Percentiles rank a stretch among this genome's conserved stretches.
phyloP scores from a whole-genome alignment of 1,284 basidiomycete species.

The Calocybe gambosa region DNA sequence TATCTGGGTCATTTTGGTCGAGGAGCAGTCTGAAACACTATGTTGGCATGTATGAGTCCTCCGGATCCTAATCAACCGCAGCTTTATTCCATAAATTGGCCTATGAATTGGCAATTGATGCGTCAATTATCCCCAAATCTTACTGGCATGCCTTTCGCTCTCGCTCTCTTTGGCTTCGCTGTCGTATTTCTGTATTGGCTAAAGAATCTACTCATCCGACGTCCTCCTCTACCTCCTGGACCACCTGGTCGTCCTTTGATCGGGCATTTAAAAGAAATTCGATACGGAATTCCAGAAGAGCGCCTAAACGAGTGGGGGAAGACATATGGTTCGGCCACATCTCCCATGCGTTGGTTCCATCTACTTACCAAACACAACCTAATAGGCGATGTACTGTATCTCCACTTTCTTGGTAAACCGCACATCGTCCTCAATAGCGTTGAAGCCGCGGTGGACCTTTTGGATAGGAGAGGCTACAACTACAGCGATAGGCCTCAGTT shows the following conservation, averaged over 20 bases:
- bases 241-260: slow-evolving; percentile 15
- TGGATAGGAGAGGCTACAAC: slow-evolving; percentile 9
- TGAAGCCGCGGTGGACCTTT: slow-evolving; percentile 5
- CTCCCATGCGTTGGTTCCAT: not conserved
- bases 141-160: not conserved
- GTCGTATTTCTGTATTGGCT: not conserved
- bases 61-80: too few relatives aligned
- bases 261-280: slow-evolving; percentile 14
- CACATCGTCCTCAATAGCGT: slow-evolving; percentile 9
- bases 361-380: not conserved
- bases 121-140: too few relatives aligned
- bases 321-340: slow-evolving; percentile 13
- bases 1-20: too few relatives aligned
- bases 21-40: too few relatives aligned
- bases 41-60: too few relatives aligned
- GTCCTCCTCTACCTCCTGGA: slow-evolving; percentile 14
- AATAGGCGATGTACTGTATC: slow-evolving; percentile 7
- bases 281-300: slow-evolving; percentile 7
- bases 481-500: slow-evolving; percentile 12
- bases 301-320: slow-evolving; percentile 16
- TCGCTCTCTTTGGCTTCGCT: not conserved
- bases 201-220: not conserved
- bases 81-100: too few relatives aligned
- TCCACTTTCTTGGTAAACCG: slow-evolving; percentile 5
- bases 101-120: too few relatives aligned